Percentiles rank a stretch among this genome's conserved stretches.
These are phyloP conservation scores for Kwoniella sp. DNA, from an alignment of 768 basidiomycete species.

Conservation along the genomic window DNA sequence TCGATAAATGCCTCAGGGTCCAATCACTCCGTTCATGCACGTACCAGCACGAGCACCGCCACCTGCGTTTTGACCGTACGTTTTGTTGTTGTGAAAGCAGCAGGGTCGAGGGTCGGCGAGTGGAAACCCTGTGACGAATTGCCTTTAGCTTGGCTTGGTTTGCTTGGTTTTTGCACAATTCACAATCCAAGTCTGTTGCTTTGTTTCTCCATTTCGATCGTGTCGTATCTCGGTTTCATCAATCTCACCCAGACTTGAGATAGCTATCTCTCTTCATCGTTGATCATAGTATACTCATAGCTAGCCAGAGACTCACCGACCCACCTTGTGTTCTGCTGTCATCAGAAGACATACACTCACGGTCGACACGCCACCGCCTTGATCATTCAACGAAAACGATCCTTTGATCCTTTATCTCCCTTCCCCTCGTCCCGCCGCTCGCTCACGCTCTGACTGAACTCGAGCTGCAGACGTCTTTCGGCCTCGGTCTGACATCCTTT, in stretches of 20 bases:
- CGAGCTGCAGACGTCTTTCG: too few relatives aligned
- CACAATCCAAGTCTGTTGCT: not conserved
- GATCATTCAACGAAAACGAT: not conserved
- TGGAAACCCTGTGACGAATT: not conserved
- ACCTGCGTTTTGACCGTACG: not conserved
- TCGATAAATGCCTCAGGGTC: too few relatives aligned
- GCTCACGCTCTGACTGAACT: too few relatives aligned
- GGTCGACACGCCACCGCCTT: too few relatives aligned
- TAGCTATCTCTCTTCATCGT: not conserved
- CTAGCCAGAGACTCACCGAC: too few relatives aligned
- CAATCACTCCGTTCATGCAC: too few relatives aligned
- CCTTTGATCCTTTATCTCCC: not conserved
- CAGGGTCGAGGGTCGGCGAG: not conserved
- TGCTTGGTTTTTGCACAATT: not conserved
- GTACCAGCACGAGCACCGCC: slow-evolving; percentile 1
- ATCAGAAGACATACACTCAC: too few relatives aligned
- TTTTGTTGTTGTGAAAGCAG: not conserved
- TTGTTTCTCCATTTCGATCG: slow-evolving; percentile 1
- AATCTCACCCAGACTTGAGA: not conserved
- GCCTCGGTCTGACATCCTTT: too few relatives aligned
- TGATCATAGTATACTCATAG: not conserved
- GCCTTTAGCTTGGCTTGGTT: not conserved
- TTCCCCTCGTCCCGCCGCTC: slow-evolving; percentile 2
- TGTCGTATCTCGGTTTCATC: too few relatives aligned
- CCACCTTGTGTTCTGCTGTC: too few relatives aligned